Percentiles rank a stretch among this genome's conserved stretches.
phyloP scores from a whole-genome alignment of 257 asterid species.

The Mitragyna speciosa region DNA sequence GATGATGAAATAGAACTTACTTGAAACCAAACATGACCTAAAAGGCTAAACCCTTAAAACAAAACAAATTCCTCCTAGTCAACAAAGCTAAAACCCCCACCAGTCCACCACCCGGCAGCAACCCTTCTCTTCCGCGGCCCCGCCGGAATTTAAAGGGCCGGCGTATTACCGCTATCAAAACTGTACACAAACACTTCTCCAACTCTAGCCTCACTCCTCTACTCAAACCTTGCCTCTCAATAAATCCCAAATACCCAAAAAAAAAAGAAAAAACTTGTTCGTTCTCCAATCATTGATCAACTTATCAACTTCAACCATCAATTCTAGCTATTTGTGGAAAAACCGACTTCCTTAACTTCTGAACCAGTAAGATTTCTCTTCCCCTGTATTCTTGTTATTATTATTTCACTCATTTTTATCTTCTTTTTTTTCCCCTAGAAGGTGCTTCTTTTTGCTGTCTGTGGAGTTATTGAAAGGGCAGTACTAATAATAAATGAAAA shows the following conservation, averaged over 20 bases:
- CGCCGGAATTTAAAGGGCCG: background rate
- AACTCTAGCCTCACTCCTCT: background rate
- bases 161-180: background rate
- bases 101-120: background rate
- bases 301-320: background rate
- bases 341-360: background rate
- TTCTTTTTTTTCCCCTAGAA: too few relatives aligned
- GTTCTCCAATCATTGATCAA: background rate
- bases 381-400: background rate
- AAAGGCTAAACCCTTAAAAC: too few relatives aligned
- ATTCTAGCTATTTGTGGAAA: background rate
- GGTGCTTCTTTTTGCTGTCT: conserved; percentile 10
- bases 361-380: background rate
- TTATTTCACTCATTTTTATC: background rate
- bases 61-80: too few relatives aligned
- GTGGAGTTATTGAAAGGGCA: background rate
- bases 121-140: background rate
- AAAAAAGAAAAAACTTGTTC: background rate
- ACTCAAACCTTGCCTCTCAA: background rate
- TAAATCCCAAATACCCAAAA: background rate
- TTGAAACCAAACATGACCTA: too few relatives aligned
- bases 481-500: background rate
- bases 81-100: too few relatives aligned
- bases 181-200: too few relatives aligned
- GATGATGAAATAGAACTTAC: too few relatives aligned